Percentiles rank a stretch among this genome's conserved stretches.
phyloP scores from a whole-genome alignment of 2,329 filamentous ascomycete genomes.

The Colletotrichum sp. region DNA sequence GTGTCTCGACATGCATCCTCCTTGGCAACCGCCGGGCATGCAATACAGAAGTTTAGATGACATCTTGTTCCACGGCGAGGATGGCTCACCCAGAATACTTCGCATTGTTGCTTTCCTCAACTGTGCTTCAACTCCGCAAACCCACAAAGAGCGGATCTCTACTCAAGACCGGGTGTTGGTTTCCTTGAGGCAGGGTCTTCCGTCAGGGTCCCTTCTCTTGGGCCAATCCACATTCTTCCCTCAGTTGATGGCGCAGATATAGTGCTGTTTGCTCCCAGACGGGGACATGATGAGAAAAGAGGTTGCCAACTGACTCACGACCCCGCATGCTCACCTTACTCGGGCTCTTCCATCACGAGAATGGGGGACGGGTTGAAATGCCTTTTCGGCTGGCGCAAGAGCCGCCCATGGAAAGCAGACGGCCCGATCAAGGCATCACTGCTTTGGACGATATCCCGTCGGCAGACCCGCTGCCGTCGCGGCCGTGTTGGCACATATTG shows the following conservation, averaged over 20 bases:
- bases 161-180: neutral
- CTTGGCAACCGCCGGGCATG: neutral
- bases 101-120: neutral
- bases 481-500: neutral
- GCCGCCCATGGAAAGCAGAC: neutral
- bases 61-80: neutral
- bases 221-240: neutral
- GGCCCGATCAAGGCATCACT: neutral
- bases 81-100: neutral
- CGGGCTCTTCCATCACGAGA: neutral
- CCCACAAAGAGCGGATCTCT: neutral
- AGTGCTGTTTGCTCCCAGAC: neutral
- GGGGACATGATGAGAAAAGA: neutral
- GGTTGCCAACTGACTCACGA: conserved; percentile 14
- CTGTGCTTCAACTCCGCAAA: neutral
- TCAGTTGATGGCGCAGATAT: conserved; percentile 5
- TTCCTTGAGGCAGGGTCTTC: neutral
- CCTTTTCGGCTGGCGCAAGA: neutral
- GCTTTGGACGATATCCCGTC: neutral
- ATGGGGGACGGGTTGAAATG: neutral
- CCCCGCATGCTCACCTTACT: neutral
- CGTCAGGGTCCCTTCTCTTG: neutral
- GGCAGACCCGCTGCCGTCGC: neutral
- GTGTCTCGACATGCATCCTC: neutral
- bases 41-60: neutral